Percentiles rank a stretch among this genome's conserved stretches.
Evolutionary conservation across 1,284 basidiomycete genomes (phyloP).

Genomic region (Trichosporon faecale): DNA sequence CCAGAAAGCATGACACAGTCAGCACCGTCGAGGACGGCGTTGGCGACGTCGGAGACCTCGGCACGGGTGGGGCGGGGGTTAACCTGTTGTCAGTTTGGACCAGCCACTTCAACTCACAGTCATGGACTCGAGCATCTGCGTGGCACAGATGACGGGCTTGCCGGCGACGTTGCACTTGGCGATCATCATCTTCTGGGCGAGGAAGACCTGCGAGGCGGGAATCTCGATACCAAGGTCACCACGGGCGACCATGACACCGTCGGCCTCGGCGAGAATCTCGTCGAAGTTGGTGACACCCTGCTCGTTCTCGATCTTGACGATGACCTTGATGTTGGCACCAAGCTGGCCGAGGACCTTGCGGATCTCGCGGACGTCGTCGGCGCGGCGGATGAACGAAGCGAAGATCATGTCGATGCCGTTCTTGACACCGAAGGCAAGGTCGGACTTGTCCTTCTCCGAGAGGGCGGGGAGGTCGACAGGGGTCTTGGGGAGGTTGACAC

Average conservation of each 20-base stretch:
- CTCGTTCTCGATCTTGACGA: constrained; percentile 98
- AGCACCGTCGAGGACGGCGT: constrained; percentile 92
- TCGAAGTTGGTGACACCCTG: constrained; percentile 97
- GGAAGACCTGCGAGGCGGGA: constrained; percentile 93
- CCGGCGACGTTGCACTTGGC: constrained; percentile 94
- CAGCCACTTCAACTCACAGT: constrained; percentile 60
- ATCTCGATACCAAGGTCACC: constrained; percentile 98
- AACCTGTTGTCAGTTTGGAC: constrained; percentile 58
- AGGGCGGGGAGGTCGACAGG: constrained; percentile 96
- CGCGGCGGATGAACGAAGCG: constrained; percentile 93
- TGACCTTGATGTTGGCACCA: constrained; percentile 92
- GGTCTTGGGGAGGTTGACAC: constrained; percentile 98
- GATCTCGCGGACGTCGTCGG: constrained; percentile 87
- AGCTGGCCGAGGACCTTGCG: constrained; percentile 84
- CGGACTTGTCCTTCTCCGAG: constrained; percentile 96
- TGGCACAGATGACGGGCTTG: constrained; percentile 98
- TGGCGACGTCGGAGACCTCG: constrained; percentile 95
- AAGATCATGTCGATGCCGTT: constrained; percentile 99
- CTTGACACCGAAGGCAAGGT: constrained; percentile 91
- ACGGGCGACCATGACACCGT: constrained; percentile 98
- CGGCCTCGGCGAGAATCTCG: constrained; percentile 86
- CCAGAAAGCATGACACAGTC: constrained; percentile 99
- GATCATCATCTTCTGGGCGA: constrained; percentile 99
- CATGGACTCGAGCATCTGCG: constrained; percentile 99
- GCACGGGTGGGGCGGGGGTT: constrained; percentile 96